Evolutionary conservation across 345 rosid genomes (phyloP).

Genomic region (Brassica incana): DNA sequence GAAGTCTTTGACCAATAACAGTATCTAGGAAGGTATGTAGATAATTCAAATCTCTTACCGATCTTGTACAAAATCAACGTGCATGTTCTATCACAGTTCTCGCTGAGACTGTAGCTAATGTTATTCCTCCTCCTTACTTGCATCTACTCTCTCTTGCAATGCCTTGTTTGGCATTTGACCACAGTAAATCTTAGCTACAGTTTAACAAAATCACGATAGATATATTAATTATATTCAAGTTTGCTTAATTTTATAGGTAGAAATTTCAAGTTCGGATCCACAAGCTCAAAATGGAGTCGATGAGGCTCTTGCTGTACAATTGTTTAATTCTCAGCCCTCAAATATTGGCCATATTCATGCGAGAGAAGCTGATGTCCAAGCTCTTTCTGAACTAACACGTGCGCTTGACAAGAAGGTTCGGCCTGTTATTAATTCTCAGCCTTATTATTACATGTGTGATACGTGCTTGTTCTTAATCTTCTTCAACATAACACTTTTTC

Average conservation of each 20-base stretch:
- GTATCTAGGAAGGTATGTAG: not conserved
- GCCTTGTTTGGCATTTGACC: constrained; percentile 20
- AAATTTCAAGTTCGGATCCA: constrained; percentile 42
- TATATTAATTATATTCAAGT: constrained; percentile 11
- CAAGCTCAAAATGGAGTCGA: constrained; percentile 43
- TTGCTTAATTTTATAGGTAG: constrained; percentile 46
- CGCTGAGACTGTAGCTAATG: constrained; percentile 17
- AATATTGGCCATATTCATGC: constrained; percentile 45
- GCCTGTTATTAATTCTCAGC: constrained; percentile 16
- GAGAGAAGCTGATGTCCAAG: constrained; percentile 64
- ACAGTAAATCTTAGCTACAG: constrained; percentile 1
- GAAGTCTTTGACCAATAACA: constrained; percentile 10
- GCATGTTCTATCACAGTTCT: constrained; percentile 5
- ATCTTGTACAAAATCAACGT: not conserved
- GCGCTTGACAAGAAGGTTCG: constrained; percentile 62
- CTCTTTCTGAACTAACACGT: constrained; percentile 55
- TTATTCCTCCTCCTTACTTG: constrained; percentile 3
- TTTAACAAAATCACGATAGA: not conserved
- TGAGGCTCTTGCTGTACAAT: constrained; percentile 43
- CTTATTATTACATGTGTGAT: constrained; percentile 11
- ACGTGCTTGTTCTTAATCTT: not conserved
- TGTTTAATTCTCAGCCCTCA: constrained; percentile 47
- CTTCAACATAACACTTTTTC: not conserved
- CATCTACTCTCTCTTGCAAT: constrained; percentile 7
- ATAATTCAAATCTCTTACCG: constrained; percentile 9